These are phyloP conservation scores for Tanacetum coccineum DNA, from an alignment of 129 eudicot genomes.

Conservation along the genomic window DNA sequence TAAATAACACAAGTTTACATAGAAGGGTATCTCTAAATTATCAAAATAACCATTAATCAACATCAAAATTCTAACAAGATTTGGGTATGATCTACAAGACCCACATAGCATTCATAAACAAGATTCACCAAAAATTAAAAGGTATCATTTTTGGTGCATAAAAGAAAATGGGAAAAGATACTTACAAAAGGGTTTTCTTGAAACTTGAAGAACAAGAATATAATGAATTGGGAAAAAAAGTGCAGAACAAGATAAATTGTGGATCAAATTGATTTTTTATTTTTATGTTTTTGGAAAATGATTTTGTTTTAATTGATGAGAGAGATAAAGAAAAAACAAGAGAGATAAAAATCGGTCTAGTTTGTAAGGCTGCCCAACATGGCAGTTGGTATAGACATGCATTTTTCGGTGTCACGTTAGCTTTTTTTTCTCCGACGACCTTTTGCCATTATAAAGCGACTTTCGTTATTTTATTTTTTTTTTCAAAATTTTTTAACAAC, in stretches of 20 bases:
- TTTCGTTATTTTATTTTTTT: no score
- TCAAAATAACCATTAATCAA: background rate
- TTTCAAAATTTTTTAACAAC: no score
- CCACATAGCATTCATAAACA: background rate
- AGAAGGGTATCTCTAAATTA: background rate
- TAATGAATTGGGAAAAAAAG: background rate
- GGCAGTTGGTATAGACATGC: no score
- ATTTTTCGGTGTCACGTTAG: no score
- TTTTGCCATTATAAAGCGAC: no score
- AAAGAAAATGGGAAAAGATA: background rate
- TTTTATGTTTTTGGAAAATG: background rate
- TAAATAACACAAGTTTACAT: background rate
- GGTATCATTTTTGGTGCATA: background rate
- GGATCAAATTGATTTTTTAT: background rate
- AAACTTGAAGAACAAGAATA: conserved; percentile 3
- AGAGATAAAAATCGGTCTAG: no score
- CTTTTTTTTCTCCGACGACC: no score
- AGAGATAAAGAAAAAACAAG: background rate
- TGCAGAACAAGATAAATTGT: background rate
- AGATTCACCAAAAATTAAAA: background rate
- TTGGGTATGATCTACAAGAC: background rate
- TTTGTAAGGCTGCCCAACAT: no score
- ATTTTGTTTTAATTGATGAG: background rate
- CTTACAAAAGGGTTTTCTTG: background rate
- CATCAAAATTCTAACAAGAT: background rate